Evolutionary conservation across 2,329 filamentous ascomycete species (phyloP).

Genomic region (Alternaria brassicicola): DNA sequence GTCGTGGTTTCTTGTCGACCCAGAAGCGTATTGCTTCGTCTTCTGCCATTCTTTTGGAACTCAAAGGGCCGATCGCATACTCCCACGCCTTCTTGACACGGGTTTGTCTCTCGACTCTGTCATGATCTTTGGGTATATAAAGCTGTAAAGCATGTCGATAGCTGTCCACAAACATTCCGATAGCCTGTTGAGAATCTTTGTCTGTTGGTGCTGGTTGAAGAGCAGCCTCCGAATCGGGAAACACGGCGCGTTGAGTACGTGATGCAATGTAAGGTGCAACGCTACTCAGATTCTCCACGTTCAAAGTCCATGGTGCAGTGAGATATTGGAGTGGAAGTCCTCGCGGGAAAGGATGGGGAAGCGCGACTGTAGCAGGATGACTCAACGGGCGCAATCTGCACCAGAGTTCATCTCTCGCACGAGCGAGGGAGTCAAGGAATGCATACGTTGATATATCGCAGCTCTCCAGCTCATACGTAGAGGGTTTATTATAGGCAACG

Average conservation of each 20-base stretch:
- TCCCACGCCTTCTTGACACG: constrained; percentile 34
- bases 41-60: constrained; percentile 30
- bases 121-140: constrained; percentile 23
- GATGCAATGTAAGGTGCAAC: constrained; percentile 35
- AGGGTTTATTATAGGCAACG: neutral
- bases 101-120: constrained; percentile 14
- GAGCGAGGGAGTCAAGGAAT: constrained; percentile 48
- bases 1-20: constrained; percentile 5
- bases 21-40: constrained; percentile 43
- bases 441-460: constrained; percentile 28
- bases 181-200: constrained; percentile 30
- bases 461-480: constrained; percentile 2
- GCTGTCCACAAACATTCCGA: constrained; percentile 45
- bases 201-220: constrained; percentile 27
- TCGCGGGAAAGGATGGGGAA: constrained; percentile 40
- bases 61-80: constrained; percentile 37
- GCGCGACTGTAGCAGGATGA: constrained; percentile 27
- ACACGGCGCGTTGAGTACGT: constrained; percentile 28
- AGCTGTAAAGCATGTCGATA: constrained; percentile 37
- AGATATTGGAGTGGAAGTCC: constrained; percentile 46
- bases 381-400: constrained; percentile 25
- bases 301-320: constrained; percentile 20
- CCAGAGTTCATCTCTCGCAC: constrained; percentile 44
- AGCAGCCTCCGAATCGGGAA: constrained; percentile 24
- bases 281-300: constrained; percentile 8